These are phyloP conservation scores for Fusarium concolor DNA, from an alignment of 2,329 filamentous ascomycete genomes.

Conservation along the genomic window DNA sequence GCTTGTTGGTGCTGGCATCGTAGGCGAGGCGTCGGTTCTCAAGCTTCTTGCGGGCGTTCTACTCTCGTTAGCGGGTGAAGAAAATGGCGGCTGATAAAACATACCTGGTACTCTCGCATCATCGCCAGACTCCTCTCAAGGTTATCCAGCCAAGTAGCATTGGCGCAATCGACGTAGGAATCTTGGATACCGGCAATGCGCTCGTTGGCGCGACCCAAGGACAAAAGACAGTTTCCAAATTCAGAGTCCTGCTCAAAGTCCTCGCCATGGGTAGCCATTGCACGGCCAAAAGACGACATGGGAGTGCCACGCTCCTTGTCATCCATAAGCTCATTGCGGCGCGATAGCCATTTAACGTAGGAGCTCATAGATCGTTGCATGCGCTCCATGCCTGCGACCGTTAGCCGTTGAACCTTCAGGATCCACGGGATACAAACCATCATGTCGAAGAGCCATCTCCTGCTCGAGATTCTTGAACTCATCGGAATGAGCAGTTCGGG, in stretches of 20 bases:
- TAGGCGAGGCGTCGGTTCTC: conserved; percentile 90
- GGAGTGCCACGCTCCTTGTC: conserved; percentile 90
- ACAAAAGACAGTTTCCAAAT: conserved; percentile 86
- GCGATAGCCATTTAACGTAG: conserved; percentile 89
- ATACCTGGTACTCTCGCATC: conserved; percentile 97
- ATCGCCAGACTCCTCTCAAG: conserved; percentile 88
- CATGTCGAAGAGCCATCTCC: conserved; percentile 90
- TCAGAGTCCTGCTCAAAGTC: conserved; percentile 93
- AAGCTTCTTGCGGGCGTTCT: conserved; percentile 89
- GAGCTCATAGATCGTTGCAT: conserved; percentile 86
- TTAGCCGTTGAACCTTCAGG: conserved; percentile 13
- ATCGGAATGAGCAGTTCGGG: conserved; percentile 86
- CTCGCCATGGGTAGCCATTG: conserved; percentile 89
- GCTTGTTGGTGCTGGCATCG: conserved; percentile 87
- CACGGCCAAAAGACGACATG: conserved; percentile 80
- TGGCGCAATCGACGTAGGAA: conserved; percentile 80
- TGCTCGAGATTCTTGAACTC: conserved; percentile 91
- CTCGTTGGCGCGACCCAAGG: conserved; percentile 87
- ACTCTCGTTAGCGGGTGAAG: conserved; percentile 47
- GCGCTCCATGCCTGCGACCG: conserved; percentile 80
- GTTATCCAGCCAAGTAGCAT: conserved; percentile 88
- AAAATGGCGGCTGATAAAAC: conserved; percentile 39
- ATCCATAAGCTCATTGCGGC: conserved; percentile 80
- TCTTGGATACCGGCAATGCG: conserved; percentile 88
- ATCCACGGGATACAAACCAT: conserved; percentile 69